Evolutionary conservation across 352 stramenopile species (phyloP), one percentile per base, ranked within the genome.

Genomic region (Globisporangium barbulae): DNA sequence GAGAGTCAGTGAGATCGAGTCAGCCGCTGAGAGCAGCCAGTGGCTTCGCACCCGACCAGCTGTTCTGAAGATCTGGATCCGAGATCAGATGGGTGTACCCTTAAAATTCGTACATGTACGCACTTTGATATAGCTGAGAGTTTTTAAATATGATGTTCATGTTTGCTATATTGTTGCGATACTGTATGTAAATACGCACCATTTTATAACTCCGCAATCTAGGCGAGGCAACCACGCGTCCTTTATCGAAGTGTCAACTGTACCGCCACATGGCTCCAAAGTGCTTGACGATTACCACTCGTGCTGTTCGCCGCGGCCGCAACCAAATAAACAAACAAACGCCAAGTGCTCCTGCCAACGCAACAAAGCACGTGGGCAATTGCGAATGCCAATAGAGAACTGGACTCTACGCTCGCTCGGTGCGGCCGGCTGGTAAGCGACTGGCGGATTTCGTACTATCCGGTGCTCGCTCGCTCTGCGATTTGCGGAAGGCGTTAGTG

Each of bases 1-100:
- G 21, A 33, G 47, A 53, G 48, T 53, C 48, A 53, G 48, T 35
- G 0, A 30, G 21, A 53, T 53, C 48, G 22, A 53, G 48, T 35
- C 48, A 53, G 48, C 21, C 21, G 13, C 48, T 53, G 48, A 53
- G 48, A 53, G 22, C 47, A 35, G 22, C 47, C 47, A 53, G 31
- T 35, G 31, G 31, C 25, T 19, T 9, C 45, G 3, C 44, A 28
- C 45, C 21, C 12, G 41, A 21, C 13, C 41, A 47, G 41, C 41
- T 47, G 41, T 47, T 47, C 17, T 21, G 15, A 47, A 47, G 41
- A 37, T 37, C 31, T 8, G 31, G 37, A 3, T 42, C 10, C 37
- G 9, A 13, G 37, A 42, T 42, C 37, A 15, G 37, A 2, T 42
- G 37, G 6, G 12, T 0, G 5, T 47, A 21, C 41, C 13, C 6